Percentiles rank a stretch among this genome's conserved stretches.
These are phyloP conservation scores for Tricholoma furcatifolium DNA, from an alignment of 768 basidiomycete species.

Conservation along the genomic window DNA sequence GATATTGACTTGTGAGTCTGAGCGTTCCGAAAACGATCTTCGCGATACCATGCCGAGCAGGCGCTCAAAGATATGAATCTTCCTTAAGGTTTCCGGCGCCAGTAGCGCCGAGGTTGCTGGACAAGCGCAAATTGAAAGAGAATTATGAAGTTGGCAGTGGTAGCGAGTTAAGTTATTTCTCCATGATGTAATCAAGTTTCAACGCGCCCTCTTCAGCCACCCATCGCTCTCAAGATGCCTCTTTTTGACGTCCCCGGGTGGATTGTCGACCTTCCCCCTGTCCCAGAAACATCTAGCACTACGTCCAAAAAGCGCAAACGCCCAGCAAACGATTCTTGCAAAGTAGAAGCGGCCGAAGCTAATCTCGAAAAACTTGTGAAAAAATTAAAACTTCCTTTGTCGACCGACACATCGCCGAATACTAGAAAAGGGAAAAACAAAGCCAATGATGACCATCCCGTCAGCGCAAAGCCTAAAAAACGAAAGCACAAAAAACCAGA, in stretches of 20 bases:
- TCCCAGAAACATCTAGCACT: slow-evolving; percentile 29
- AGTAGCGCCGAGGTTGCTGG: no score
- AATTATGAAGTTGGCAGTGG: no score
- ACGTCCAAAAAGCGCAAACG: slow-evolving; percentile 58
- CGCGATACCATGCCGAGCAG: no score
- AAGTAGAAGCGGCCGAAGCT: slow-evolving; percentile 37
- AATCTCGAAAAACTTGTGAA: slow-evolving; percentile 64
- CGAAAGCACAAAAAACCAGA: not conserved
- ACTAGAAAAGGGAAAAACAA: slow-evolving; percentile 14
- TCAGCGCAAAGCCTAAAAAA: slow-evolving; percentile 5
- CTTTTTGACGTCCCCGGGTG: slow-evolving; percentile 73
- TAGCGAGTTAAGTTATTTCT: not conserved
- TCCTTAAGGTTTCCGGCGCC: no score
- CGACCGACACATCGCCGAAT: slow-evolving; percentile 12
- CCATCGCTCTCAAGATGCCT: slow-evolving; percentile 29
- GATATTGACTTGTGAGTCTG: no score
- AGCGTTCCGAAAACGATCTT: no score
- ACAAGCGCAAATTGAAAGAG: no score
- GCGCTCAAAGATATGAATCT: no score
- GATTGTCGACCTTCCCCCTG: slow-evolving; percentile 47
- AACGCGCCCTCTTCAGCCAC: not conserved
- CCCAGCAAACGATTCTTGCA: slow-evolving; percentile 33
- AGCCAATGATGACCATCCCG: not conserved
- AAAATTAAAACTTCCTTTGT: slow-evolving; percentile 33
- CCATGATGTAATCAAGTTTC: slow-evolving; percentile 14